These are phyloP conservation scores for Poa annua DNA, from an alignment of 176 grass and related monocot species.

Conservation along the genomic window DNA sequence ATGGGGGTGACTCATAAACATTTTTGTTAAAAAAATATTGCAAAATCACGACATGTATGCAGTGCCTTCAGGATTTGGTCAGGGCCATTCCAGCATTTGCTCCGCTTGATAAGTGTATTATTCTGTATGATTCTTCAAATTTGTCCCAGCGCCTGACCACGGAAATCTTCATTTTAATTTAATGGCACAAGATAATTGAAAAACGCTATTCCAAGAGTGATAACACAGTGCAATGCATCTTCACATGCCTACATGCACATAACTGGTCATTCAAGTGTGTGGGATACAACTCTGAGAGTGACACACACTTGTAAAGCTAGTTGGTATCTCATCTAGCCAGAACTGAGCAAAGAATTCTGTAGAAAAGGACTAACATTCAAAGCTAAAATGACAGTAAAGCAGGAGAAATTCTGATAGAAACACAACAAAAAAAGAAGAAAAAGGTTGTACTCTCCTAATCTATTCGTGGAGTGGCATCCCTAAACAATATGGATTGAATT, in stretches of 20 bases:
- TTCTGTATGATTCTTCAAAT: conserved; percentile 87
- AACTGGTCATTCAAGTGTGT: not conserved
- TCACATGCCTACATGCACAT: not conserved
- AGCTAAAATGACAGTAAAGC: conserved; percentile 26
- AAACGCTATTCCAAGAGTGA: not conserved
- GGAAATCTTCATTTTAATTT: conserved; percentile 36
- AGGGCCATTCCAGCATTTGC: conserved; percentile 95
- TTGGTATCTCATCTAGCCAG: not conserved
- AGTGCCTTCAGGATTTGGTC: conserved; percentile 86
- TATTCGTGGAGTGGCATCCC: conserved; percentile 7
- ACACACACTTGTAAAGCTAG: conserved; percentile 7
- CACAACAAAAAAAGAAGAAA: not conserved
- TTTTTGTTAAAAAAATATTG: no score
- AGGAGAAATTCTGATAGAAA: conserved; percentile 23
- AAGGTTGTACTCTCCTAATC: not conserved
- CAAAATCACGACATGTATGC: no score
- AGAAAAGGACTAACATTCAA: not conserved
- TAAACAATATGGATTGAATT: conserved; percentile 16
- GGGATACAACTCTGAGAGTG: not conserved
- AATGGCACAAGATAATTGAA: not conserved
- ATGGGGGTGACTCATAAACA: no score
- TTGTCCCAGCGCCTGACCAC: conserved; percentile 81
- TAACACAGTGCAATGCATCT: not conserved
- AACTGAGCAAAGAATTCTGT: not conserved
- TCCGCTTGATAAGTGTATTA: conserved; percentile 83